Percentiles rank a stretch among this genome's conserved stretches.
These are phyloP conservation scores for Petunia axillaris DNA, from an alignment of 257 asterid species.

Conservation along the genomic window DNA sequence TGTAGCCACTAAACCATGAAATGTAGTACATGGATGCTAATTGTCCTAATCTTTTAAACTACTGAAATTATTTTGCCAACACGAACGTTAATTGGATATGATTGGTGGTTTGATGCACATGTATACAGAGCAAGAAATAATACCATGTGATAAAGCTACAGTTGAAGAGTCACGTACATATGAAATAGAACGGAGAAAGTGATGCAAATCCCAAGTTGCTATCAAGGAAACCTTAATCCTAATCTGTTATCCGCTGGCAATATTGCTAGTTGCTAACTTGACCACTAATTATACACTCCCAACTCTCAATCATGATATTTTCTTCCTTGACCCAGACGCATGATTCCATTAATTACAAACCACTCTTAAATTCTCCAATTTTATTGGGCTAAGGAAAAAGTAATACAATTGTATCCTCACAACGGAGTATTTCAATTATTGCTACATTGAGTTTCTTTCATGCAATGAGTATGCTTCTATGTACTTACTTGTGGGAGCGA, in stretches of 20 bases:
- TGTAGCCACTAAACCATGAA: too few relatives aligned
- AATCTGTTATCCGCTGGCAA: not conserved
- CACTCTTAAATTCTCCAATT: not conserved
- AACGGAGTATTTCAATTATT: not conserved
- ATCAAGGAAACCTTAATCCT: not conserved
- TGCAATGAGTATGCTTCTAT: not conserved
- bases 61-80: too few relatives aligned
- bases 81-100: too few relatives aligned
- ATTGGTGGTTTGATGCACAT: not conserved
- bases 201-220: not conserved
- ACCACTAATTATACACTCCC: not conserved
- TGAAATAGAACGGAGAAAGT: not conserved
- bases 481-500: too few relatives aligned
- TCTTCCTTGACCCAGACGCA: not conserved
- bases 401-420: not conserved
- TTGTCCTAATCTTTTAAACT: too few relatives aligned
- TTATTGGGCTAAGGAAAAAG: not conserved
- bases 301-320: not conserved
- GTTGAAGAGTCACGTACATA: not conserved
- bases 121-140: not conserved
- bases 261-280: not conserved
- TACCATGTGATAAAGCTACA: not conserved
- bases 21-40: too few relatives aligned
- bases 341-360: not conserved
- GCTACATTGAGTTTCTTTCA: not conserved